These are phyloP conservation scores for Mercurialis annua DNA, from an alignment of 345 rosid genomes.

Conservation along the genomic window DNA sequence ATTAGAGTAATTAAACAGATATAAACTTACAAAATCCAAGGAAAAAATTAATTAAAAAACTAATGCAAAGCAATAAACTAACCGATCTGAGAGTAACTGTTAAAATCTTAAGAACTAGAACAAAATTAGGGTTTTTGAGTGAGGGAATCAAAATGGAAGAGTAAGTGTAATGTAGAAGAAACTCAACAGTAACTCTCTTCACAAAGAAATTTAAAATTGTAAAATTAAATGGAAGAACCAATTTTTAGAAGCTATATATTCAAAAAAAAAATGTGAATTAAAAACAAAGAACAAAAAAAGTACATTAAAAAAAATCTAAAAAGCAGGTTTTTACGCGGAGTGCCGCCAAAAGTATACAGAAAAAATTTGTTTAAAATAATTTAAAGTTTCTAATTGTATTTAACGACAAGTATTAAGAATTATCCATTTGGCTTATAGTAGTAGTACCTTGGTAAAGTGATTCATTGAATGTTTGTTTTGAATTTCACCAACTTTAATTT, in stretches of 20 bases:
- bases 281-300: slow-evolving; percentile 23
- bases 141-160: background rate
- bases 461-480: too few species aligned
- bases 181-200: background rate
- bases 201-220: background rate
- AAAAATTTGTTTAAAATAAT: too few species aligned
- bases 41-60: background rate
- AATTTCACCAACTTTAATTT: too few species aligned
- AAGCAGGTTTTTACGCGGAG: slow-evolving; percentile 45
- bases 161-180: background rate
- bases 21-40: background rate
- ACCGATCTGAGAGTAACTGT: slow-evolving; percentile 33
- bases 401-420: too few species aligned
- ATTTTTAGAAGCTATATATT: background rate
- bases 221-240: too few species aligned
- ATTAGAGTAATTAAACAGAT: too few species aligned
- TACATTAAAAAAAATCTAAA: too few species aligned
- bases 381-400: too few species aligned
- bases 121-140: background rate
- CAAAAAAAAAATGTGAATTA: background rate
- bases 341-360: slow-evolving; percentile 33
- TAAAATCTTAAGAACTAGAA: slow-evolving; percentile 15
- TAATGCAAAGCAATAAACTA: slow-evolving; percentile 13
- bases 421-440: too few species aligned
- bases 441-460: too few species aligned